A percentile compares a stretch with the other conserved stretches of the same genome.
Conservation (phyloP, 345 rosid species). For the Laguncularia racemosa region DNA sequence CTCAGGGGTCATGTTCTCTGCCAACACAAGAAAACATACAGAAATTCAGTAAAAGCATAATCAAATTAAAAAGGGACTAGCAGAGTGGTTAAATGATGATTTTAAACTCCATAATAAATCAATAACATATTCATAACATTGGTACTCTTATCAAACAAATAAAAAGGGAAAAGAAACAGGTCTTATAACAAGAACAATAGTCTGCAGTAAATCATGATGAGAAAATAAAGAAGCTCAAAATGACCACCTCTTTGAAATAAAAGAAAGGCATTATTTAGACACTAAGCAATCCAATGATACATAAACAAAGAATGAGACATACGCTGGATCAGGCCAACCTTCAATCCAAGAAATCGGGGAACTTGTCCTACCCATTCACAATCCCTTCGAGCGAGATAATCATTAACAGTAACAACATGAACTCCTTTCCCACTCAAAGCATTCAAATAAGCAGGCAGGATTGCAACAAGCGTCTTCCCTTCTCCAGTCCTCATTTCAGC, state of each 20-base stretch:
- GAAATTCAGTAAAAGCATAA: no score
- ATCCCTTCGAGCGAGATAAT: constrained; percentile 91
- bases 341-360: constrained; percentile 94
- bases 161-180: no score
- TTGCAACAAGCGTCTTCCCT: constrained; percentile 97
- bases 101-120: no score
- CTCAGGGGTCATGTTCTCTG: constrained; percentile 94
- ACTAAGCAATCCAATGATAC: constrained; percentile 4
- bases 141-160: no score
- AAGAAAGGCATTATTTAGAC: neutral
- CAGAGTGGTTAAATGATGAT: no score
- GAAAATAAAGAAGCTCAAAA: no score
- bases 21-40: constrained; percentile 10
- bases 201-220: no score
- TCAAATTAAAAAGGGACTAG: no score
- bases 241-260: neutral
- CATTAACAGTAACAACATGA: constrained; percentile 94
- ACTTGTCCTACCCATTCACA: constrained; percentile 99
- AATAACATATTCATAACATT: no score
- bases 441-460: constrained; percentile 91
- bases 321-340: constrained; percentile 99
- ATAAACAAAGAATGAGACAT: constrained; percentile 38
- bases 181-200: no score
- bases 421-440: constrained; percentile 94
- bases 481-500: constrained; percentile 99